Conservation (phyloP, 371 early-diverging fungal species). For the Mortierella sp. region DNA sequence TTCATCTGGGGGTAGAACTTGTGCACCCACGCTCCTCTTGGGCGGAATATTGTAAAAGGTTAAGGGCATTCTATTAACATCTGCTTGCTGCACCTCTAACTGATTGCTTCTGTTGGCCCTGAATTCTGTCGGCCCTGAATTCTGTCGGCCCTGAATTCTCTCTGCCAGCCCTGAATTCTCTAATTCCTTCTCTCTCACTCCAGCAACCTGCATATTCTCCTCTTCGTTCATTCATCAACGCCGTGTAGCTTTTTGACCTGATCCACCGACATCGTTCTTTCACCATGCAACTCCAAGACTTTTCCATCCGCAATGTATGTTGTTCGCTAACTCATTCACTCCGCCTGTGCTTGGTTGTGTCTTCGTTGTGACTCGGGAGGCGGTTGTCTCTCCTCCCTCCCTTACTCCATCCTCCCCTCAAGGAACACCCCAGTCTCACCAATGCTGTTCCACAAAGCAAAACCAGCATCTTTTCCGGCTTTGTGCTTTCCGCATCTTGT, state of each 20-base stretch:
- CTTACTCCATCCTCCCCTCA: too few species aligned
- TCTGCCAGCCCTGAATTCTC: background rate
- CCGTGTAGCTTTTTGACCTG: background rate
- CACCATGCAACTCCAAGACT: conserved; percentile 32
- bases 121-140: background rate
- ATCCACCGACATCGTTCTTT: background rate
- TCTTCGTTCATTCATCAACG: background rate
- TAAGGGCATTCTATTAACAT: background rate
- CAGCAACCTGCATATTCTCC: background rate
- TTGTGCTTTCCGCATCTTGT: too few species aligned
- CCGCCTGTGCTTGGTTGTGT: background rate
- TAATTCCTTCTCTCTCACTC: background rate
- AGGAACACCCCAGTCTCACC: too few species aligned
- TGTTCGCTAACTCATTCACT: background rate
- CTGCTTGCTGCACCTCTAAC: background rate
- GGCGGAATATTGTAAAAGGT: background rate
- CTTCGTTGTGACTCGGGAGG: background rate
- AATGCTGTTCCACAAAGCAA: background rate
- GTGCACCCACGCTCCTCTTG: background rate
- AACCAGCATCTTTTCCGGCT: background rate
- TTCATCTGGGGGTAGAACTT: background rate
- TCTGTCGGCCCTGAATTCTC: background rate
- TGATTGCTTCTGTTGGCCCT: too few species aligned
- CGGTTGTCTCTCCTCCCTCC: background rate
- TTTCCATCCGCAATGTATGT: conserved; percentile 39